Conservation (phyloP, 805 yeast species). For the Lachancea dasiensis region DNA sequence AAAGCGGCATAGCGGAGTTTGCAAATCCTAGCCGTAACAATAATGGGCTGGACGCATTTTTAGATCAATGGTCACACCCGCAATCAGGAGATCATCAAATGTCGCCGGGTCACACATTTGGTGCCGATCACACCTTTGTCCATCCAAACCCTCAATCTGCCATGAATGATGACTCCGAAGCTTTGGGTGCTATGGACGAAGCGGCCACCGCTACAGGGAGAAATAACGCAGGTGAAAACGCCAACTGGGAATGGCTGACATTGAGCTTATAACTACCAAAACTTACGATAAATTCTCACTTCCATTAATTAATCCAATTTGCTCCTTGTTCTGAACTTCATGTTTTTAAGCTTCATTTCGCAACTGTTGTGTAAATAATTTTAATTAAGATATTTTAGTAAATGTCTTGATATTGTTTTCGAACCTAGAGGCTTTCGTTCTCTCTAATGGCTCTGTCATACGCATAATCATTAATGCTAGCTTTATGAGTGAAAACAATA, state of each 20-base stretch:
- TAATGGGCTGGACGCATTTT: conserved; percentile 2
- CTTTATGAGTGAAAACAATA: too few species aligned
- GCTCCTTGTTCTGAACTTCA: conserved; percentile 2
- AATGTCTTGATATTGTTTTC: too few species aligned
- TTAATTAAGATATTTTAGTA: too few species aligned
- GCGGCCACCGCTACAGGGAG: too few species aligned
- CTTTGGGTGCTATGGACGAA: not conserved
- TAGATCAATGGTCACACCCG: conserved; percentile 5
- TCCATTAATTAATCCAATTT: not conserved
- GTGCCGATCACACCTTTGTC: not conserved
- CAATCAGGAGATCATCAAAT: conserved; percentile 2
- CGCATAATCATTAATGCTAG: too few species aligned
- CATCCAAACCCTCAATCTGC: not conserved
- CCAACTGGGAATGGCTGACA: conserved; percentile 14
- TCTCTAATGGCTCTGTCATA: too few species aligned
- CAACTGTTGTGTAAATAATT: not conserved
- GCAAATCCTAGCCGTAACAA: conserved; percentile 2
- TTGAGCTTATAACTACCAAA: conserved; percentile 8
- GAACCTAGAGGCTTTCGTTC: too few species aligned
- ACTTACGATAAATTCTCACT: too few species aligned
- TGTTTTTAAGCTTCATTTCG: conserved; percentile 1
- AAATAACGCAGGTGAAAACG: conserved; percentile 10
- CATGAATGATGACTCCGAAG: not conserved
- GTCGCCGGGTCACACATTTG: not conserved
- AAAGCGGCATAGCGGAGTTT: not conserved